Evolutionary conservation across 106 monocot genomes (phyloP).

Genomic region (Allium sativum): DNA sequence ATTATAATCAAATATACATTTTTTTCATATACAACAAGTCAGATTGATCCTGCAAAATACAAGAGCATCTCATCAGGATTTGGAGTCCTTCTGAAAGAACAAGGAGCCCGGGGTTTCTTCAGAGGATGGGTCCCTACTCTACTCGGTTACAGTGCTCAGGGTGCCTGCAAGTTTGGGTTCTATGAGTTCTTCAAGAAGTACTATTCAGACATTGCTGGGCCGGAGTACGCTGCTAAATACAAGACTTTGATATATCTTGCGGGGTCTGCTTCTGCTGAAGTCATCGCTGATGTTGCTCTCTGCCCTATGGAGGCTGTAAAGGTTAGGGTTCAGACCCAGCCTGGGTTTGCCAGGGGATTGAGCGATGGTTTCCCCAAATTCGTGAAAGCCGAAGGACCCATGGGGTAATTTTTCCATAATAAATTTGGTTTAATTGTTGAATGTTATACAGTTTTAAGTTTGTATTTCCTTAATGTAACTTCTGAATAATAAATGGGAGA

Average conservation of each 20-base stretch:
- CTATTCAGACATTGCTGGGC: conserved; percentile 57
- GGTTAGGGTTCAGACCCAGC: conserved; percentile 39
- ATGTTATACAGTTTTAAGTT: too few relatives aligned
- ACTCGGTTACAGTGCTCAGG: conserved; percentile 72
- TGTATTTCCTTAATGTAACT: too few relatives aligned
- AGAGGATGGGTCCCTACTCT: conserved; percentile 73
- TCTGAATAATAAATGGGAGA: too few relatives aligned
- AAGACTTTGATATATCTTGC: conserved; percentile 58
- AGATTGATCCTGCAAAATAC: conserved; percentile 77
- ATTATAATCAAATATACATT: not conserved
- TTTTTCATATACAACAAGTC: not conserved
- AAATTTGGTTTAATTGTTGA: not conserved
- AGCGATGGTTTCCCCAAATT: conserved; percentile 40
- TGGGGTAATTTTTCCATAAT: conserved; percentile 20
- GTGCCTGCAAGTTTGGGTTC: conserved; percentile 69
- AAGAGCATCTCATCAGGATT: conserved; percentile 55
- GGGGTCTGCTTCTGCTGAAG: conserved; percentile 47
- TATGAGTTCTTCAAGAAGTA: conserved; percentile 82
- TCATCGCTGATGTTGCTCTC: conserved; percentile 36
- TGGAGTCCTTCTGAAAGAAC: conserved; percentile 48
- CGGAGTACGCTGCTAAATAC: conserved; percentile 43
- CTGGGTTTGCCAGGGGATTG: conserved; percentile 37
- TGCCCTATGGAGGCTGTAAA: conserved; percentile 54
- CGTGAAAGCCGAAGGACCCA: conserved; percentile 32
- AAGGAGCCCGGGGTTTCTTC: conserved; percentile 64